These are phyloP conservation scores for Myriosclerotinia duriaeana DNA, from an alignment of 2,329 filamentous ascomycete genomes.

Conservation along the genomic window DNA sequence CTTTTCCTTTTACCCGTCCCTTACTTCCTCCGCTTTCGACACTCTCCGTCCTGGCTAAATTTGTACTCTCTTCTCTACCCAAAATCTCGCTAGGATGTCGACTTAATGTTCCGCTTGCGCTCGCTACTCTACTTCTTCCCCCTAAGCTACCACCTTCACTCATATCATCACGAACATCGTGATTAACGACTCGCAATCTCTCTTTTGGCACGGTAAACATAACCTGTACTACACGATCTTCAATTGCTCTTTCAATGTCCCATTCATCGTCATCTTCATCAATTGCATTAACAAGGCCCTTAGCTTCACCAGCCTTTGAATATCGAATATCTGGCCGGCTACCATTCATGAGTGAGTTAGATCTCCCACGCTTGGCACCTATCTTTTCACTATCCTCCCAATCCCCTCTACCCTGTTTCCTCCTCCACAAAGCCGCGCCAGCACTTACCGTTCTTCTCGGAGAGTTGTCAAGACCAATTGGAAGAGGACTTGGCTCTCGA, in stretches of 20 bases:
- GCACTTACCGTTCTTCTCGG: constrained; percentile 48
- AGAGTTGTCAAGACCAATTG: constrained; percentile 26
- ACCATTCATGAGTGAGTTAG: constrained; percentile 33
- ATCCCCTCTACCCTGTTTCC: constrained; percentile 52
- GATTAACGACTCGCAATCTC: constrained; percentile 85
- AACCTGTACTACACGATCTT: constrained; percentile 71
- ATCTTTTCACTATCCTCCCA: constrained; percentile 46
- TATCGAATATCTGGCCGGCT: background rate
- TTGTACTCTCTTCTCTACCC: constrained; percentile 15
- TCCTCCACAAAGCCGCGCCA: constrained; percentile 48
- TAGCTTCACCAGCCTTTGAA: constrained; percentile 7
- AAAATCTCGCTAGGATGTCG: constrained; percentile 22
- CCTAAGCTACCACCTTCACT: constrained; percentile 43
- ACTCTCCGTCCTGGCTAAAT: constrained; percentile 16
- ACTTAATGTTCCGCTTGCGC: constrained; percentile 27
- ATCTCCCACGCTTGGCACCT: constrained; percentile 18
- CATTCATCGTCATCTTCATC: constrained; percentile 54
- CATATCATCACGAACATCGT: constrained; percentile 53
- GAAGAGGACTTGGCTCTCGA: constrained; percentile 34
- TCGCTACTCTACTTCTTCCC: constrained; percentile 33
- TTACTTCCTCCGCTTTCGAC: constrained; percentile 23
- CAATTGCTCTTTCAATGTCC: constrained; percentile 73
- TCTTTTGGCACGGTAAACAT: constrained; percentile 95
- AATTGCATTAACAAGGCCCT: background rate
- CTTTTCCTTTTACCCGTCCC: constrained; percentile 27